These are phyloP conservation scores for Filosporella fistucella DNA, from an alignment of 495 filamentous ascomycete genomes.

Conservation along the genomic window DNA sequence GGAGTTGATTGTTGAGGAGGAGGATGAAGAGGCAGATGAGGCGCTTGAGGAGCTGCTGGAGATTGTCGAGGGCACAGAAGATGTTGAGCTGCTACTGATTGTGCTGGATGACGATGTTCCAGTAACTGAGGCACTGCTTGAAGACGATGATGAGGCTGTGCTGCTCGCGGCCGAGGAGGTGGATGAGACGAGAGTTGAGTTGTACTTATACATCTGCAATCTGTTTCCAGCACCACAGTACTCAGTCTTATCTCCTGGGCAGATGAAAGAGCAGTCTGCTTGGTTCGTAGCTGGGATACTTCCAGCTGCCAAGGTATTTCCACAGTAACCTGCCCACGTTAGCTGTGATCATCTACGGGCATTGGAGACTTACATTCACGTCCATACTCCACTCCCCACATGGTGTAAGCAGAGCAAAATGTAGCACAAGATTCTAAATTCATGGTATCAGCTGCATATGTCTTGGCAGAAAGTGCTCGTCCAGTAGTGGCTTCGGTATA, in stretches of 20 bases:
- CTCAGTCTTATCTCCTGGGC: conserved; percentile 33
- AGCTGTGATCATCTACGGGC: background rate
- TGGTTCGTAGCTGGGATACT: conserved; percentile 27
- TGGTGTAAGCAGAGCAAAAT: conserved; percentile 20
- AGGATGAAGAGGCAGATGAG: conserved; percentile 5
- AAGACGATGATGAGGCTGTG: background rate
- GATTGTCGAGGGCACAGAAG: background rate
- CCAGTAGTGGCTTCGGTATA: conserved; percentile 12
- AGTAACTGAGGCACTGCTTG: background rate
- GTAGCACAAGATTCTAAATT: conserved; percentile 38
- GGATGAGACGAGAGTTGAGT: background rate
- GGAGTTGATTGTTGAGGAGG: background rate
- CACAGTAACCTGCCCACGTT: conserved; percentile 39
- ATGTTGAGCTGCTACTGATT: background rate
- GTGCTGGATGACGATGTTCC: background rate
- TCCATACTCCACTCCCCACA: conserved; percentile 25
- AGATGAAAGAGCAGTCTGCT: conserved; percentile 35
- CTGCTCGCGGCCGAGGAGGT: conserved; percentile 3
- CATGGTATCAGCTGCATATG: conserved; percentile 44
- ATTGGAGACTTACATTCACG: conserved; percentile 31
- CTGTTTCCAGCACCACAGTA: conserved; percentile 42
- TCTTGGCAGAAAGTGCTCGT: conserved; percentile 32
- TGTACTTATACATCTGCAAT: conserved; percentile 6
- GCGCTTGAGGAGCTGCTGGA: background rate
- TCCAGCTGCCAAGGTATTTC: conserved; percentile 34